Percentiles rank a stretch among this genome's conserved stretches.
These are phyloP conservation scores for Talaromyces sp. DNA, from an alignment of 2,329 filamentous ascomycete genomes.

Conservation along the genomic window DNA sequence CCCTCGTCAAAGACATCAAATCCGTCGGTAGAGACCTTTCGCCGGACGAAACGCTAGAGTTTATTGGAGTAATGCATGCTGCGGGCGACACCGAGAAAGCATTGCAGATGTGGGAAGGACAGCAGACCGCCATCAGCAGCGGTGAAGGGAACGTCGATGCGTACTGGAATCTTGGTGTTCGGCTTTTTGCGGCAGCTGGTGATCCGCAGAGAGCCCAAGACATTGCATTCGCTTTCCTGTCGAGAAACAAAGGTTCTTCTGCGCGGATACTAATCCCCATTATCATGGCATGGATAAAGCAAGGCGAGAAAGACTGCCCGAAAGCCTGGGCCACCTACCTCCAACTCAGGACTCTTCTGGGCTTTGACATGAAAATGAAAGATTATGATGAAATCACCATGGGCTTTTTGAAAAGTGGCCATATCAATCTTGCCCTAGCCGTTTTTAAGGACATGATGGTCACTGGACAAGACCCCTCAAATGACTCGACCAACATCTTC, in stretches of 20 bases:
- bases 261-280: conserved; percentile 53
- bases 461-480: conserved; percentile 43
- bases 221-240: conserved; percentile 41
- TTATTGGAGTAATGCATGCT: conserved; percentile 63
- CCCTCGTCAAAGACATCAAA: conserved; percentile 62
- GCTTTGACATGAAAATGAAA: conserved; percentile 57
- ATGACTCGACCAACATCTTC: conserved; percentile 43
- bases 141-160: conserved; percentile 32
- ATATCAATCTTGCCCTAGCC: conserved; percentile 62
- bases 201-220: conserved; percentile 45
- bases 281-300: conserved; percentile 61
- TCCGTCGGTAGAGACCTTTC: conserved; percentile 52
- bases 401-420: conserved; percentile 62
- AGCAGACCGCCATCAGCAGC: conserved; percentile 48
- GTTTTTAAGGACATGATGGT: conserved; percentile 90
- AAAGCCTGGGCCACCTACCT: conserved; percentile 65
- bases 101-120: conserved; percentile 58
- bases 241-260: conserved; percentile 22
- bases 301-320: conserved; percentile 44
- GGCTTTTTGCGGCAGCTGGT: conserved; percentile 44
- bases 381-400: conserved; percentile 73
- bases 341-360: conserved; percentile 57
- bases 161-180: conserved; percentile 47
- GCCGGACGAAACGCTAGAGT: conserved; percentile 57
- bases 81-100: conserved; percentile 57